Evolutionary conservation across 768 basidiomycete genomes (phyloP).

Genomic region (Tricholoma matsutake): DNA sequence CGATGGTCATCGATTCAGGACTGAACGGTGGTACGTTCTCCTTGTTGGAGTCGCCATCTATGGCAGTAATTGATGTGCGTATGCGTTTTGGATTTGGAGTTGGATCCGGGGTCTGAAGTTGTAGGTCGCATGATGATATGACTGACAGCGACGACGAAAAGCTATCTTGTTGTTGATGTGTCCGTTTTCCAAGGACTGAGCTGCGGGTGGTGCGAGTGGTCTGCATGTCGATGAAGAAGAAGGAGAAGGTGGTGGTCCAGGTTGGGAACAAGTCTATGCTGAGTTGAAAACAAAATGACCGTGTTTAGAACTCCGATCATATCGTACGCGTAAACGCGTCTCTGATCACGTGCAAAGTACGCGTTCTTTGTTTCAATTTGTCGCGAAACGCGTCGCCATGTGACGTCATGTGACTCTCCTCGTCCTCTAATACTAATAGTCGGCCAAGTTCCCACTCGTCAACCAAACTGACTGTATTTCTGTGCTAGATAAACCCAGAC

Average conservation of each 20-base stretch:
- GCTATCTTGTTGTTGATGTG: constrained; percentile 36
- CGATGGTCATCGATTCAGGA: constrained; percentile 32
- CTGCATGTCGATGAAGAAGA: constrained; percentile 32
- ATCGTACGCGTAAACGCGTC: constrained; percentile 37
- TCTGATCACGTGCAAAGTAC: constrained; percentile 29
- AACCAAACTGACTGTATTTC: not conserved
- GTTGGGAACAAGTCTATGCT: constrained; percentile 21
- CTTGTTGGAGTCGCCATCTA: constrained; percentile 66
- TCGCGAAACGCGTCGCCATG: constrained; percentile 2
- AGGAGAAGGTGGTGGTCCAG: constrained; percentile 16
- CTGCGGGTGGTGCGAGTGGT: constrained; percentile 40
- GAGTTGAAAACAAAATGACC: constrained; percentile 19
- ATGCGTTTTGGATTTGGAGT: constrained; percentile 67
- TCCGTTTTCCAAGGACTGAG: constrained; percentile 52
- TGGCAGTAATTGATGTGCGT: constrained; percentile 39
- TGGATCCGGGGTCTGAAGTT: constrained; percentile 57
- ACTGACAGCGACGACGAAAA: constrained; percentile 23
- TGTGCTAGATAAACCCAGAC: too few relatives aligned
- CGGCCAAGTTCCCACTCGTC: too few relatives aligned
- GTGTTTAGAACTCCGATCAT: constrained; percentile 37
- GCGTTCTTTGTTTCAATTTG: constrained; percentile 3
- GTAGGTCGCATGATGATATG: constrained; percentile 34
- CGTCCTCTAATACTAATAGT: not conserved
- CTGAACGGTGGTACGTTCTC: constrained; percentile 73
- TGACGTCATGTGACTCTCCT: not conserved